phyloP scores from a whole-genome alignment of 1,284 basidiomycete genomes.

The Lignosus rhinocerotis region DNA sequence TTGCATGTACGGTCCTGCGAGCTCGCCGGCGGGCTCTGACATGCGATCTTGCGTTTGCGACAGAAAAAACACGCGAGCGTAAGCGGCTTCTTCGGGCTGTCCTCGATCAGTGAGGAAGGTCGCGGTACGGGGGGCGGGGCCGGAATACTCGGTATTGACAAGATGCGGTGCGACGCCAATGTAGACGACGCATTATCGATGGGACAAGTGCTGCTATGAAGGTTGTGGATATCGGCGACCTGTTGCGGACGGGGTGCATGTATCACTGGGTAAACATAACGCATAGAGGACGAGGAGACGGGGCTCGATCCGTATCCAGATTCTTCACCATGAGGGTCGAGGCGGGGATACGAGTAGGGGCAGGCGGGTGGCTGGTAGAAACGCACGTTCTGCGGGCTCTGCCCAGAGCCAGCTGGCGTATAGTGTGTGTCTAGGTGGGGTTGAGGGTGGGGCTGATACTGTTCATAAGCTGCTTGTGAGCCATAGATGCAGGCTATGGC shows the following conservation, averaged over 20 bases:
- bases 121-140: conserved; percentile 23
- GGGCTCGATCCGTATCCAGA: conserved; percentile 13
- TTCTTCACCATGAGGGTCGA: conserved; percentile 11
- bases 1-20: conserved; percentile 41
- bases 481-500: conserved; percentile 11
- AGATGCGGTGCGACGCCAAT: conserved; percentile 15
- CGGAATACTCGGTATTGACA: conserved; percentile 24
- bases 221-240: conserved; percentile 13
- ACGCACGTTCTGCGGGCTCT: conserved; percentile 9
- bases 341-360: conserved; percentile 20
- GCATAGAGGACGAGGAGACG: conserved; percentile 1
- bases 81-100: conserved; percentile 40
- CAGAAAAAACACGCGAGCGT: conserved; percentile 47
- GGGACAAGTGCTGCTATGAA: conserved; percentile 11
- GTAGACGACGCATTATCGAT: conserved; percentile 2
- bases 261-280: conserved; percentile 8
- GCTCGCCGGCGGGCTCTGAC: conserved; percentile 40
- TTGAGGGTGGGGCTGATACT: conserved; percentile 8
- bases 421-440: conserved; percentile 12
- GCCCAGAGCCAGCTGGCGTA: not conserved
- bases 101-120: conserved; percentile 32
- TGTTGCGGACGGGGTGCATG: conserved; percentile 22
- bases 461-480: conserved; percentile 4
- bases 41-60: conserved; percentile 47
- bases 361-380: conserved; percentile 20